Evolutionary conservation across 768 basidiomycete genomes (phyloP), one percentile per base, ranked within the genome.

Genomic region (Lentinus tigrinus): DNA sequence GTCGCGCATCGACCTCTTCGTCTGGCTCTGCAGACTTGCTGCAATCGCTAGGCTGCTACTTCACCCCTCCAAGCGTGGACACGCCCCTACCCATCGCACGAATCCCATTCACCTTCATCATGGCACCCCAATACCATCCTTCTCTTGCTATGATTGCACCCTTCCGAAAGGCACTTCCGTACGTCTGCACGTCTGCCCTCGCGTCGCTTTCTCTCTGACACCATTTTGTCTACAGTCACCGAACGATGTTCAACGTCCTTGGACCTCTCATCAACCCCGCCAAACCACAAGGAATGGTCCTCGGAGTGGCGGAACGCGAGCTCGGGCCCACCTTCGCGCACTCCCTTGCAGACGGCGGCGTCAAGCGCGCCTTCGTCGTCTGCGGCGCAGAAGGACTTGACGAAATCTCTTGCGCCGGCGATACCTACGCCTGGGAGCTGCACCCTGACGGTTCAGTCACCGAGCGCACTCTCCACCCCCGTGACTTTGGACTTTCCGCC

Each of bases 201-300:
- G 7, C n/a, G 28, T 23, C 43, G 23, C 38, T 3, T 9, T 2
- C 38, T 26, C 7, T 34, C 53, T 51, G 1, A 43, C 42, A 1
- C 17, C 14, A 21, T 23, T 47, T 16, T 4, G 21, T 16, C 17
- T 19, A 2, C 52, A 64, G 64, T 16, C 64, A 65, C 77, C 88
- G 95, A 46, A 98, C 96, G 9, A 87, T 99, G 77, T 98, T 97
- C 82, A 98, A 99, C 74, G 76, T 95, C 57, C 80, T 98, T 31
- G 95, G 97, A 0, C 97, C 96, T 0, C 81, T 98, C 38, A 89
- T 96, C 73, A 98, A 96, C 73, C 97, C 96, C 2, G 88, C 92
- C 0, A 75, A 78, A 9, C 96, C 97, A 2, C 80, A 79, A 3
- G 88, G 93, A 3, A 95, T 98, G 89, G 84, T 98, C 4, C 79